Percentiles rank a stretch among this genome's conserved stretches.
phyloP scores from a whole-genome alignment of 2,329 filamentous ascomycete genomes.

The Lomentospora prolificans region DNA sequence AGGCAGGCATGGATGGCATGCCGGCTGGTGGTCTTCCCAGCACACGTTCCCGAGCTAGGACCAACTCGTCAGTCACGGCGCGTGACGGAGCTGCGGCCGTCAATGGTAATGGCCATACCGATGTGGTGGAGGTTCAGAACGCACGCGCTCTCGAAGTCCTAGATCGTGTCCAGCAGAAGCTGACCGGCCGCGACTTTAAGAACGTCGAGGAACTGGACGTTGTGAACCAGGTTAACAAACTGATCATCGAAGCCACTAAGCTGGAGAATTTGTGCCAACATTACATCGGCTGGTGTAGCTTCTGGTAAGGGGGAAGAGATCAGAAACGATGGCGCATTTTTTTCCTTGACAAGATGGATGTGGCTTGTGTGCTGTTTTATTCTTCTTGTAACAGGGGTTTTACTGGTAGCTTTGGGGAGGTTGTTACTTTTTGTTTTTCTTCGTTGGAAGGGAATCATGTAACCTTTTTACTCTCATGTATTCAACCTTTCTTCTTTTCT shows the following conservation, averaged over 20 bases:
- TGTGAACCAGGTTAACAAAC: conserved; percentile 81
- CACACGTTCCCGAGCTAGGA: conserved; percentile 44
- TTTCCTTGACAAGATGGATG: too few relatives aligned
- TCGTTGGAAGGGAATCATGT: background rate
- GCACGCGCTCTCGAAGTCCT: conserved; percentile 86
- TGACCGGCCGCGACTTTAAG: conserved; percentile 90
- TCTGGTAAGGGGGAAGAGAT: conserved; percentile 55
- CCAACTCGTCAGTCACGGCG: conserved; percentile 42
- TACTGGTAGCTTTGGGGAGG: background rate
- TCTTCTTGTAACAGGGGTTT: background rate
- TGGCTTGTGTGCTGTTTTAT: background rate
- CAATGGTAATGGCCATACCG: conserved; percentile 25
- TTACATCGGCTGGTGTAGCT: conserved; percentile 98
- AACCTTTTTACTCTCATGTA: background rate
- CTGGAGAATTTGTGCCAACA: conserved; percentile 97
- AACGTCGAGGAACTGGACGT: conserved; percentile 74
- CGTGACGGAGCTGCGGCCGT: conserved; percentile 20
- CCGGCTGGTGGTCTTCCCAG: conserved; percentile 37
- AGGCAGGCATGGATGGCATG: conserved; percentile 21
- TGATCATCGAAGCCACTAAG: conserved; percentile 92
- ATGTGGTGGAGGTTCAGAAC: conserved; percentile 74
- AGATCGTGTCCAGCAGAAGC: conserved; percentile 84
- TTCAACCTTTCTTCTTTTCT: background rate
- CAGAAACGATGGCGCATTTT: too few relatives aligned
- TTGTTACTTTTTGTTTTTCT: background rate